A percentile compares a stretch with the other conserved stretches of the same genome.
Evolutionary conservation across 257 asterid genomes (phyloP).

Genomic region (Salvia miltiorrhiza): DNA sequence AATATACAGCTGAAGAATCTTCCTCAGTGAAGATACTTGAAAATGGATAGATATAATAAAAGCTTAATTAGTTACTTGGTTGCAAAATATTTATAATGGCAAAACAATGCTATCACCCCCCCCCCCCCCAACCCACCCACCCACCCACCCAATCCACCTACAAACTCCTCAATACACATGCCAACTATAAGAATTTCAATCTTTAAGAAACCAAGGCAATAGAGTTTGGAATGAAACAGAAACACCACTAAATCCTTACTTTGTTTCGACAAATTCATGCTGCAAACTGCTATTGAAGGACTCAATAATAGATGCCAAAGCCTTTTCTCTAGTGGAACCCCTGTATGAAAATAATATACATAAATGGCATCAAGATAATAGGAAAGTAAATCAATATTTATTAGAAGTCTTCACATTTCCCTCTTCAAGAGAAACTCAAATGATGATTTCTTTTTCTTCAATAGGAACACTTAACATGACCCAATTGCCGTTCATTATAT

Average conservation of each 20-base stretch:
- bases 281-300: slow-evolving; percentile 69
- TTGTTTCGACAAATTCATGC: slow-evolving; percentile 69
- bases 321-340: slow-evolving; percentile 90
- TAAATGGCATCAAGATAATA: neutral
- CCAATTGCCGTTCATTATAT: slow-evolving; percentile 1
- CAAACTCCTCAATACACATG: neutral
- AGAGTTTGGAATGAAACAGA: neutral
- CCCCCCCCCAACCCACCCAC: neutral
- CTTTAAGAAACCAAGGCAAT: neutral
- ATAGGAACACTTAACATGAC: neutral
- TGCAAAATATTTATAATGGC: neutral
- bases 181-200: neutral
- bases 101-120: neutral
- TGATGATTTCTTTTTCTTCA: neutral
- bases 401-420: neutral
- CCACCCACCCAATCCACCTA: too few species aligned
- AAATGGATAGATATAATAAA: neutral
- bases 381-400: neutral
- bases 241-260: slow-evolving; percentile 32
- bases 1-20: neutral
- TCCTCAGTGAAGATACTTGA: neutral
- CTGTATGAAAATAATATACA: slow-evolving; percentile 32
- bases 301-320: slow-evolving; percentile 66
- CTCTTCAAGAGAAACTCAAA: neutral
- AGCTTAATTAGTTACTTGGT: neutral